These are phyloP conservation scores for Tetracentron sinense DNA, from an alignment of 164 flowering plant genomes.

Conservation along the genomic window DNA sequence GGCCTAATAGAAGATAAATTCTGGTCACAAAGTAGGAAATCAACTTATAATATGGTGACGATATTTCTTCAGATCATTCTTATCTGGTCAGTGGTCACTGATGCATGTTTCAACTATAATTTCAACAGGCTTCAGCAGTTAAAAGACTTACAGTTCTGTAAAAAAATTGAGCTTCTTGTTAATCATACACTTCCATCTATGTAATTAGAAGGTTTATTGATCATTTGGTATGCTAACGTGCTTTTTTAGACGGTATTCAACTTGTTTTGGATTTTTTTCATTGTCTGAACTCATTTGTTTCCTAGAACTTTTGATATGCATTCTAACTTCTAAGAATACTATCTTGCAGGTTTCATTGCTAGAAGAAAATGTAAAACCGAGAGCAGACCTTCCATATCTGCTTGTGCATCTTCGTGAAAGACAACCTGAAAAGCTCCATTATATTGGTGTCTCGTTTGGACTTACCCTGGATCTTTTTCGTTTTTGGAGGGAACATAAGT, in stretches of 20 bases:
- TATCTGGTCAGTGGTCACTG: not conserved
- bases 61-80: not conserved
- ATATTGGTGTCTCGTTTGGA: slow-evolving; percentile 95
- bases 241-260: not conserved
- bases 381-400: slow-evolving; percentile 75
- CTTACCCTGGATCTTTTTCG: slow-evolving; percentile 84
- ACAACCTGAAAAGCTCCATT: slow-evolving; percentile 85
- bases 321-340: slow-evolving; percentile 5
- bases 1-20: not conserved
- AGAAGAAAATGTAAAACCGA: slow-evolving; percentile 80
- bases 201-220: not conserved
- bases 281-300: slow-evolving; percentile 5
- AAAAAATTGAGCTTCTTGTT: no score
- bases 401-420: slow-evolving; percentile 84
- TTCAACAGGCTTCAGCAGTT: not conserved
- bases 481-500: slow-evolving; percentile 86
- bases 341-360: slow-evolving; percentile 66
- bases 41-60: not conserved
- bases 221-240: not conserved
- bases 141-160: no score
- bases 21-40: not conserved
- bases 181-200: no score
- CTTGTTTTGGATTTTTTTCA: not conserved
- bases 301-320: not conserved
- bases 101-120: not conserved